Conservation (phyloP, 2,329 filamentous ascomycete species). For the Aspergillus sp. region DNA sequence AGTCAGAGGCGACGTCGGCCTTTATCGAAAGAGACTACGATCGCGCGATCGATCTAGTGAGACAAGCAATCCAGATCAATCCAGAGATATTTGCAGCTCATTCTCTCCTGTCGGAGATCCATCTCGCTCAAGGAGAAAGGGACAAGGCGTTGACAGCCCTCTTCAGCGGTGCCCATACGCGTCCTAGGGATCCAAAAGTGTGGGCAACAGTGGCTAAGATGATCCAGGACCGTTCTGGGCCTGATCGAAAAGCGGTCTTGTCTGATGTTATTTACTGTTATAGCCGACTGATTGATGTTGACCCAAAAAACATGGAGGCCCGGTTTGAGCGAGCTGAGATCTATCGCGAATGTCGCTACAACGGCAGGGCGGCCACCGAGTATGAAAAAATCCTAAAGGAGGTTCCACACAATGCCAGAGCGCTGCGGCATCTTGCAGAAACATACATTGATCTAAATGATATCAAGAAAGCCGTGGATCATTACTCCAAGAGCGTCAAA, state of each 20-base stretch:
- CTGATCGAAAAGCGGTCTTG: constrained; percentile 33
- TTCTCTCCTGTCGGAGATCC: constrained; percentile 51
- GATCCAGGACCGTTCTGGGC: constrained; percentile 41
- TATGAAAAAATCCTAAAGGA: constrained; percentile 47
- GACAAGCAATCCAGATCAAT: constrained; percentile 46
- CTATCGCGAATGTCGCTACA: constrained; percentile 42
- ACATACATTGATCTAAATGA: constrained; percentile 45
- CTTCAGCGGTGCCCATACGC: constrained; percentile 49
- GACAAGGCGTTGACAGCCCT: constrained; percentile 49
- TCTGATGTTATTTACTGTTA: constrained; percentile 46
- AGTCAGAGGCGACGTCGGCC: constrained; percentile 39
- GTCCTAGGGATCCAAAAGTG: constrained; percentile 44
- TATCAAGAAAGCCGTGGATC: constrained; percentile 38
- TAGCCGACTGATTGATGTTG: constrained; percentile 44
- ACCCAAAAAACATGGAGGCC: constrained; percentile 43
- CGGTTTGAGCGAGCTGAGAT: constrained; percentile 48
- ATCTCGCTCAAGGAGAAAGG: constrained; percentile 46
- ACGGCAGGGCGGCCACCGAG: constrained; percentile 39
- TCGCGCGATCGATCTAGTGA: constrained; percentile 34
- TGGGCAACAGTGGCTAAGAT: constrained; percentile 51
- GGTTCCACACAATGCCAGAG: constrained; percentile 44
- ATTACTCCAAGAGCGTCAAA: constrained; percentile 45
- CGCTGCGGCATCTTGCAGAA: constrained; percentile 48
- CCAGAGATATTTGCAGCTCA: constrained; percentile 56
- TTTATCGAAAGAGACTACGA: constrained; percentile 41